These are phyloP conservation scores for Neopestalotiopsis rosae DNA, from an alignment of 2,329 filamentous ascomycete species.

Conservation along the genomic window DNA sequence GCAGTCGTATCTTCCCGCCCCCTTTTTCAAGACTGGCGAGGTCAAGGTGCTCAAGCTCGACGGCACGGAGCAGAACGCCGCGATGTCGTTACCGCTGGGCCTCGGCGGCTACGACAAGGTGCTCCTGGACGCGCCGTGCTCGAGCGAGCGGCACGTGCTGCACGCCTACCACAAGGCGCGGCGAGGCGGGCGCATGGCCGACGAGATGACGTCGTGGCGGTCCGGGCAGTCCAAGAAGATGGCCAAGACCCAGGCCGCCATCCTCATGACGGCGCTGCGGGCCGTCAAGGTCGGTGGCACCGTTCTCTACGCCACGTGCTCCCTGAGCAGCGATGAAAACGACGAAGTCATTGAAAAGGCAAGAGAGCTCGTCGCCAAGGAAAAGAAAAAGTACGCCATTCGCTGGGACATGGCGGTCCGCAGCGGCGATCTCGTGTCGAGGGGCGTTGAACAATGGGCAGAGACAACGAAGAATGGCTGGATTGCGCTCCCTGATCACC, in stretches of 20 bases:
- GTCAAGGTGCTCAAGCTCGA: constrained; percentile 32
- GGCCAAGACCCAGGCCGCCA: constrained; percentile 37
- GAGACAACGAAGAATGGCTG: constrained; percentile 41
- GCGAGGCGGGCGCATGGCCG: constrained; percentile 34
- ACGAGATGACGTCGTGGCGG: constrained; percentile 44
- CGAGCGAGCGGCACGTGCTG: constrained; percentile 45
- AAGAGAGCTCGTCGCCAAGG: constrained; percentile 39
- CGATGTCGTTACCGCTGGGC: constrained; percentile 33
- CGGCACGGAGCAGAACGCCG: constrained; percentile 29
- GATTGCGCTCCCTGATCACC: constrained; percentile 45
- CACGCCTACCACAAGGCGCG: constrained; percentile 38
- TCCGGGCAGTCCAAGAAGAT: constrained; percentile 40
- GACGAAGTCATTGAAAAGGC: constrained; percentile 44
- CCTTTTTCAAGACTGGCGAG: constrained; percentile 27
- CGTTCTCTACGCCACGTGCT: constrained; percentile 47
- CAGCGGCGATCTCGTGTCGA: constrained; percentile 27
- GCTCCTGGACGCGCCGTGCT: constrained; percentile 46
- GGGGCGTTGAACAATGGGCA: constrained; percentile 30
- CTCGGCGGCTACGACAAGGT: constrained; percentile 44
- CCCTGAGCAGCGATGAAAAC: constrained; percentile 44
- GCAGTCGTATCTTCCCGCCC: constrained; percentile 29
- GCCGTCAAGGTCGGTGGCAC: constrained; percentile 40
- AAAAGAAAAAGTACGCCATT: constrained; percentile 38
- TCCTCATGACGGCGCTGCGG: constrained; percentile 41
- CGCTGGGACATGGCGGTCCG: constrained; percentile 37